These are phyloP conservation scores for Trebouxia sp. DNA, from an alignment of 139 green algal species.

Conservation along the genomic window DNA sequence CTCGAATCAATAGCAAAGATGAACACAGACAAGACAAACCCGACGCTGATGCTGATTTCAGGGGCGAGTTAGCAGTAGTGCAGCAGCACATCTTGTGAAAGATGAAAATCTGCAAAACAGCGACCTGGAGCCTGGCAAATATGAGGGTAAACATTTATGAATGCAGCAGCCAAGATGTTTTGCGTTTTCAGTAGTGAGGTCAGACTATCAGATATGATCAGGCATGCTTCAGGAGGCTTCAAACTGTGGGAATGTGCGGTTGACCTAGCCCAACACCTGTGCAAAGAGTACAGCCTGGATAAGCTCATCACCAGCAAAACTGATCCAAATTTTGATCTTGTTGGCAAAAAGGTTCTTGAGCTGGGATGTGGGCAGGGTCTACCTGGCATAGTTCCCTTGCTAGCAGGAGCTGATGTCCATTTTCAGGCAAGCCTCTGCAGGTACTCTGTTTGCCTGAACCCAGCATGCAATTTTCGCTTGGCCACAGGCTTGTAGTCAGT, in stretches of 20 bases:
- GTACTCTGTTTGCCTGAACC: background rate
- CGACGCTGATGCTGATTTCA: background rate
- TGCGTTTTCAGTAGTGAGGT: background rate
- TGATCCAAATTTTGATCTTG: slow-evolving; percentile 12
- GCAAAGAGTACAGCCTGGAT: slow-evolving; percentile 28
- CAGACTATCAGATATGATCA: background rate
- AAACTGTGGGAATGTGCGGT: slow-evolving; percentile 91
- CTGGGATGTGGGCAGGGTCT: slow-evolving; percentile 91
- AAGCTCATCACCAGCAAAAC: slow-evolving; percentile 10
- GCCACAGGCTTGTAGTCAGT: too few relatives aligned
- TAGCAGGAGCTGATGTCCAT: slow-evolving; percentile 66
- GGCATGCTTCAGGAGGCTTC: slow-evolving; percentile 72
- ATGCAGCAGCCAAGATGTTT: background rate
- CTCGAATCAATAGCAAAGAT: too few relatives aligned
- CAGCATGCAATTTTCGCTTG: too few relatives aligned
- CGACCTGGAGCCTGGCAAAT: slow-evolving; percentile 63
- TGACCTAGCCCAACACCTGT: slow-evolving; percentile 76
- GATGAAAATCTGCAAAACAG: slow-evolving; percentile 34
- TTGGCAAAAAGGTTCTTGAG: slow-evolving; percentile 78
- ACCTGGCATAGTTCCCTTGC: slow-evolving; percentile 76
- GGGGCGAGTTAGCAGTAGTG: slow-evolving; percentile 4
- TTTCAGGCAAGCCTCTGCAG: slow-evolving; percentile 58
- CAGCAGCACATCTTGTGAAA: background rate
- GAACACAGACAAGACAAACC: too few relatives aligned
- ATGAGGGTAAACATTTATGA: slow-evolving; percentile 53